phyloP scores from a whole-genome alignment of 768 basidiomycete genomes.

The Floccularia luteovirens region DNA sequence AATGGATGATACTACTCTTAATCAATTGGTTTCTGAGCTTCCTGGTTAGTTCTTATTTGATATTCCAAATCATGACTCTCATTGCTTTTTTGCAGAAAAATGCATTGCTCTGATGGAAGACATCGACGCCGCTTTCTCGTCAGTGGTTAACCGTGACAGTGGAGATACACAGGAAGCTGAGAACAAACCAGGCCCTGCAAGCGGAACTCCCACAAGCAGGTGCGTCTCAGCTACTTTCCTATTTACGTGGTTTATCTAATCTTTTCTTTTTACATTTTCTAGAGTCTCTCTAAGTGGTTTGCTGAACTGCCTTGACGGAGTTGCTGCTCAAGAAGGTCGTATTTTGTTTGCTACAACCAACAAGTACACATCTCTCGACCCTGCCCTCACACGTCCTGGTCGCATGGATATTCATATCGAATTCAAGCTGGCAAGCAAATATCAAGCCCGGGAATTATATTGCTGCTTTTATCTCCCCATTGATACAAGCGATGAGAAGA shows the following conservation, averaged over 20 bases:
- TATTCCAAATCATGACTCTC: constrained; percentile 3
- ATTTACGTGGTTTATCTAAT: not conserved
- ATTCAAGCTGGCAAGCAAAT: constrained; percentile 65
- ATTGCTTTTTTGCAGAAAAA: constrained; percentile 22
- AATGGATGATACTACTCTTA: constrained; percentile 55
- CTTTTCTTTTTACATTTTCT: constrained; percentile 5
- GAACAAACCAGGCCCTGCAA: constrained; percentile 9
- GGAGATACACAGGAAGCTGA: constrained; percentile 7
- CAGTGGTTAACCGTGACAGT: constrained; percentile 26
- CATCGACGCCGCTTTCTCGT: constrained; percentile 69
- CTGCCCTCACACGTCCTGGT: constrained; percentile 70
- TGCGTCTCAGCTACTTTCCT: not conserved
- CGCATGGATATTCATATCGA: constrained; percentile 77
- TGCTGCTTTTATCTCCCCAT: constrained; percentile 63
- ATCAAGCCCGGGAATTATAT: constrained; percentile 62
- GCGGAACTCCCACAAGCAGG: constrained; percentile 8
- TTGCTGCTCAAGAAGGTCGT: constrained; percentile 77
- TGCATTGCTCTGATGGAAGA: constrained; percentile 82
- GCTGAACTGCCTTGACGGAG: constrained; percentile 74
- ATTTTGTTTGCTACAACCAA: constrained; percentile 78
- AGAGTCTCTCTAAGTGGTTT: constrained; percentile 66
- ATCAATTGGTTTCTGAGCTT: constrained; percentile 49
- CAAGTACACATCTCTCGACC: constrained; percentile 60
- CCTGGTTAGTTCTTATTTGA: constrained; percentile 30
- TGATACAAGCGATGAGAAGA: constrained; percentile 14